These are phyloP conservation scores for Stevia rebaudiana DNA, from an alignment of 140 eudicot species.

Conservation along the genomic window DNA sequence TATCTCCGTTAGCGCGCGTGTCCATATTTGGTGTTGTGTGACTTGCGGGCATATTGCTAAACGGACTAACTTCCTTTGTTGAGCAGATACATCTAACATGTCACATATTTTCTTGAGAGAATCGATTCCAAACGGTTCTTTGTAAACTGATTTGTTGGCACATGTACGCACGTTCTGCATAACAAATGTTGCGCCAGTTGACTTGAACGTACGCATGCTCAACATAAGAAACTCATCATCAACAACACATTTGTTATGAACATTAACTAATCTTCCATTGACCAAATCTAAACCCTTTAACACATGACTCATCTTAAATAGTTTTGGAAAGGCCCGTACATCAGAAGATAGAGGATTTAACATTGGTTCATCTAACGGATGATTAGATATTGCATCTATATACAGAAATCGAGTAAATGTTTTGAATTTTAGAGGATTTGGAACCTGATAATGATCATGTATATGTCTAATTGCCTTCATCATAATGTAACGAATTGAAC, in stretches of 20 bases:
- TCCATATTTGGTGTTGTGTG: slow-evolving; percentile 76
- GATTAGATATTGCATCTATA: slow-evolving; percentile 25
- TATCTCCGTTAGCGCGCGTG: slow-evolving; percentile 52
- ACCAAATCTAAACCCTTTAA: slow-evolving; percentile 56
- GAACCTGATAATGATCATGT: slow-evolving; percentile 19
- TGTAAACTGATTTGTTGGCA: slow-evolving; percentile 40
- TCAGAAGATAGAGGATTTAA: slow-evolving; percentile 33
- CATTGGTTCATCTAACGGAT: slow-evolving; percentile 25
- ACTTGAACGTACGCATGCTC: slow-evolving; percentile 54
- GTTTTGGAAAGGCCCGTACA: slow-evolving; percentile 37
- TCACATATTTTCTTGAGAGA: slow-evolving; percentile 63
- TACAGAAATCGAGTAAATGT: slow-evolving; percentile 7
- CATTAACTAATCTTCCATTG: slow-evolving; percentile 57
- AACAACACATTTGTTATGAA: slow-evolving; percentile 39
- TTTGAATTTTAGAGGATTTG: slow-evolving; percentile 14
- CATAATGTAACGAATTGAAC: neutral
- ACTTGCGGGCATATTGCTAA: slow-evolving; percentile 69
- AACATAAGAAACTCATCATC: slow-evolving; percentile 42
- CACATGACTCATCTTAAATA: slow-evolving; percentile 45
- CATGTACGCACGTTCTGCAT: slow-evolving; percentile 18
- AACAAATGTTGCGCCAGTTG: slow-evolving; percentile 36
- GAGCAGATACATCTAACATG: slow-evolving; percentile 60
- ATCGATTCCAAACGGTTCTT: slow-evolving; percentile 35
- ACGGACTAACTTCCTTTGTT: slow-evolving; percentile 63
- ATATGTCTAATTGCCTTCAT: slow-evolving; percentile 25